phyloP scores from a whole-genome alignment of 2,329 filamentous ascomycete species.

The Alternaria brassicae region DNA sequence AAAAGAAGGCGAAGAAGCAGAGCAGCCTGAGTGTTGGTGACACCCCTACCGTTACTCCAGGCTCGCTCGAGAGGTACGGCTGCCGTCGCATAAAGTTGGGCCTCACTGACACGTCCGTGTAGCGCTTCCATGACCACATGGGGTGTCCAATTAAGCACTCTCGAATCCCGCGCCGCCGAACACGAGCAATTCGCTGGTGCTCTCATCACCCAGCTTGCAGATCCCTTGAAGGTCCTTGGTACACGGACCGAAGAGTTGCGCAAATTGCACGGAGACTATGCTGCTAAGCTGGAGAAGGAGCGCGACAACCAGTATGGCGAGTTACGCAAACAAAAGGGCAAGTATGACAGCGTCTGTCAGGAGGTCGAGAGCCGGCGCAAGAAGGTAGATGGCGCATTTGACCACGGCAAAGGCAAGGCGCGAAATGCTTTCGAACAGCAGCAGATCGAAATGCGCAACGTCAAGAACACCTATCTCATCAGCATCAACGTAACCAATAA shows the following conservation, averaged over 20 bases:
- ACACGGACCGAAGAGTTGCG: constrained; percentile 87
- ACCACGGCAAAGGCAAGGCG: constrained; percentile 83
- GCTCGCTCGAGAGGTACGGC: constrained; percentile 82
- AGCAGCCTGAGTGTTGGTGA: constrained; percentile 91
- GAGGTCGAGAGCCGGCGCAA: constrained; percentile 94
- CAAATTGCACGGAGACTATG: constrained; percentile 89
- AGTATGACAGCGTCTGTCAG: constrained; percentile 92
- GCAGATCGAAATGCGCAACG: constrained; percentile 92
- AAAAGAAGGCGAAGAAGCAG: constrained; percentile 92
- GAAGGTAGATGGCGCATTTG: constrained; percentile 92
- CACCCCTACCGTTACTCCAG: constrained; percentile 88
- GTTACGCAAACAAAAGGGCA: constrained; percentile 86
- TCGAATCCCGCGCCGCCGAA: constrained; percentile 86
- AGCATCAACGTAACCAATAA: constrained; percentile 96
- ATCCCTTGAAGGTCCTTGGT: constrained; percentile 79
- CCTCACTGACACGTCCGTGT: constrained; percentile 12
- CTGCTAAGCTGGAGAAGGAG: constrained; percentile 87
- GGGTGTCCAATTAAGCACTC: constrained; percentile 89
- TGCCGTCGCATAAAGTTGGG: constrained; percentile 1
- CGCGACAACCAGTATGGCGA: constrained; percentile 84
- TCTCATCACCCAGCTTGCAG: constrained; percentile 80
- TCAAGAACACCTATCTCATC: constrained; percentile 98
- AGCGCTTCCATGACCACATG: constrained; percentile 96
- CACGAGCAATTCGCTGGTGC: constrained; percentile 85
- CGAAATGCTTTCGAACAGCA: constrained; percentile 93